phyloP scores from a whole-genome alignment of 2,329 filamentous ascomycete genomes.

The Epichloe bromicola region DNA sequence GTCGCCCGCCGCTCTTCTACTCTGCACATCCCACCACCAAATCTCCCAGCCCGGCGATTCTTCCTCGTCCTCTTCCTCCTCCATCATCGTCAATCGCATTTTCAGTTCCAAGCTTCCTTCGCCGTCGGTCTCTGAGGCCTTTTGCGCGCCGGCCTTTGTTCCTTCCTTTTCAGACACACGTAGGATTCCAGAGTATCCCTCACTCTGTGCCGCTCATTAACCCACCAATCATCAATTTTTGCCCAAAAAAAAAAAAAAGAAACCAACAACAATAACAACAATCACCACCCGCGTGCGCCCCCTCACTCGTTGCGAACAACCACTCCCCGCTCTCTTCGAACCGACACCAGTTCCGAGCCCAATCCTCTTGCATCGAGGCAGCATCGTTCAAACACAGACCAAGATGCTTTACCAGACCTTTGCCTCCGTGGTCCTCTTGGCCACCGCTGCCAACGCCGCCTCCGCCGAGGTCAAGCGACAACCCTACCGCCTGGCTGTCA shows the following conservation, averaged over 20 bases:
- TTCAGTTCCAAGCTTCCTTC: background rate
- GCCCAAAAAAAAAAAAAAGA: background rate
- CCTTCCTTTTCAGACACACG: slow-evolving; percentile 5
- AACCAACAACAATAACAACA: background rate
- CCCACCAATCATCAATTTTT: background rate
- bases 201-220: slow-evolving; percentile 8
- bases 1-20: background rate
- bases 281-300: background rate
- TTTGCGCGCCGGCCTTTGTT: slow-evolving; percentile 2
- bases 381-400: no score
- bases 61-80: background rate
- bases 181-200: slow-evolving; percentile 13
- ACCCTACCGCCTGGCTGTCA: slow-evolving; percentile 26
- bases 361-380: no score
- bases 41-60: background rate
- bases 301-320: background rate
- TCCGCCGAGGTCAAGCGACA: slow-evolving; percentile 13
- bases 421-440: slow-evolving; percentile 18
- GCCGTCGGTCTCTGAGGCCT: background rate
- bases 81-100: slow-evolving; percentile 1
- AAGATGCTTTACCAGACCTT: slow-evolving; percentile 20
- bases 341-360: no score
- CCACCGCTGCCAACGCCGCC: slow-evolving; percentile 19
- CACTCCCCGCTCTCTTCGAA: background rate
- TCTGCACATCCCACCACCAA: background rate